Evolutionary conservation across 164 flowering plant species (phyloP).

Genomic region (Stephania yunnanensis): DNA sequence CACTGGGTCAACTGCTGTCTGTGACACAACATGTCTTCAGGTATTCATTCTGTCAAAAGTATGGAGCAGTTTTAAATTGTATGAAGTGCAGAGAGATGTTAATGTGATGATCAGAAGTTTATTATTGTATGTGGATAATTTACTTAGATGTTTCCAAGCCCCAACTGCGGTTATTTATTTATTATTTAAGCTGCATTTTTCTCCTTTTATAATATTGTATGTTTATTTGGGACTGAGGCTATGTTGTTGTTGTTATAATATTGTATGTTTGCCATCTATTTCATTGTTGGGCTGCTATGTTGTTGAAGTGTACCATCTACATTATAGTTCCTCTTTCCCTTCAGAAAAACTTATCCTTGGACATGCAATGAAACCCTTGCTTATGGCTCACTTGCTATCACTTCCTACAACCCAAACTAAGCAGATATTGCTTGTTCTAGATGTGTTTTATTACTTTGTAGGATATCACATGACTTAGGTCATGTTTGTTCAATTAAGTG

Average conservation of each 20-base stretch:
- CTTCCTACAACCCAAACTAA: neutral
- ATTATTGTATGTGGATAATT: neutral
- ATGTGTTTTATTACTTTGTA: neutral
- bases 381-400: neutral
- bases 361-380: neutral
- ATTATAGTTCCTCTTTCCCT: neutral
- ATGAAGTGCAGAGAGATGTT: neutral
- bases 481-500: neutral
- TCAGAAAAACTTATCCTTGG: neutral
- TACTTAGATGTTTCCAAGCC: neutral
- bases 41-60: conserved; percentile 26
- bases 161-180: neutral
- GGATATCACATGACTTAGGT: neutral
- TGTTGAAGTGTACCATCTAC: neutral
- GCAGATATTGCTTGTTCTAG: neutral
- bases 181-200: neutral
- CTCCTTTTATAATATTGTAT: neutral
- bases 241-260: too few relatives aligned
- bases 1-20: conserved; percentile 81
- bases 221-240: too few relatives aligned
- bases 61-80: neutral
- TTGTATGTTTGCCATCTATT: neutral
- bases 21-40: conserved; percentile 92
- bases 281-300: neutral
- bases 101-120: too few relatives aligned